Percentiles rank a stretch among this genome's conserved stretches.
These are phyloP conservation scores for Draba incana DNA, from an alignment of 345 rosid genomes.

Conservation along the genomic window DNA sequence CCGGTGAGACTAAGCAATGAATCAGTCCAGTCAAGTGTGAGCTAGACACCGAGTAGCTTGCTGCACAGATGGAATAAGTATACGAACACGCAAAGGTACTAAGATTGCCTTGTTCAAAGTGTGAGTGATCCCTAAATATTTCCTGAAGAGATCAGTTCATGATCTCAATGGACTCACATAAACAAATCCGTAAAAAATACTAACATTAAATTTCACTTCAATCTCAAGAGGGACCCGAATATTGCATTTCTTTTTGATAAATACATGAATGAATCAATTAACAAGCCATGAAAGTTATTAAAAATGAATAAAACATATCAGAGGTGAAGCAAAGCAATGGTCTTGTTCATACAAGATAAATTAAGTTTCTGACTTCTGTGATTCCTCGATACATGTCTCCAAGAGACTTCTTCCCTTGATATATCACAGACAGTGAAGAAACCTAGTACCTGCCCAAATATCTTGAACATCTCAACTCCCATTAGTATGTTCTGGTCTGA, in stretches of 20 bases:
- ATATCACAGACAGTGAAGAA: slow-evolving; percentile 73
- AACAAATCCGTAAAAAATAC: neutral
- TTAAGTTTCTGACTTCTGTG: slow-evolving; percentile 75
- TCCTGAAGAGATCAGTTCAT: too few species aligned
- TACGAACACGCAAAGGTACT: too few species aligned
- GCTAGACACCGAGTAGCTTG: too few species aligned
- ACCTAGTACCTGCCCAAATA: slow-evolving; percentile 87
- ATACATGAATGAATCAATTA: slow-evolving; percentile 14
- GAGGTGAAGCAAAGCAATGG: slow-evolving; percentile 76
- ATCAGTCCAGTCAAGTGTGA: too few species aligned
- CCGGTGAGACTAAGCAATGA: too few species aligned
- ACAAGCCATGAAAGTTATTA: slow-evolving; percentile 13
- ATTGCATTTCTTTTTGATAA: neutral
- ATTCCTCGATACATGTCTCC: slow-evolving; percentile 86
- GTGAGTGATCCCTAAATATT: too few species aligned
- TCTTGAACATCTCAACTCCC: slow-evolving; percentile 98
- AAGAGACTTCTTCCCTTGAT: slow-evolving; percentile 49
- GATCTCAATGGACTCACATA: too few species aligned
- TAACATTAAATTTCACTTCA: neutral
- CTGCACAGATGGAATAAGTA: too few species aligned
- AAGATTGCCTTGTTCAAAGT: too few species aligned
- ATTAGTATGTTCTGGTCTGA: slow-evolving; percentile 67
- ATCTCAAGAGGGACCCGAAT: too few species aligned
- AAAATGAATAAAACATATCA: slow-evolving; percentile 1
- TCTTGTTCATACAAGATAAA: slow-evolving; percentile 80